Evolutionary conservation across 2,329 filamentous ascomycete genomes (phyloP).

Genomic region (Phoma sp.): DNA sequence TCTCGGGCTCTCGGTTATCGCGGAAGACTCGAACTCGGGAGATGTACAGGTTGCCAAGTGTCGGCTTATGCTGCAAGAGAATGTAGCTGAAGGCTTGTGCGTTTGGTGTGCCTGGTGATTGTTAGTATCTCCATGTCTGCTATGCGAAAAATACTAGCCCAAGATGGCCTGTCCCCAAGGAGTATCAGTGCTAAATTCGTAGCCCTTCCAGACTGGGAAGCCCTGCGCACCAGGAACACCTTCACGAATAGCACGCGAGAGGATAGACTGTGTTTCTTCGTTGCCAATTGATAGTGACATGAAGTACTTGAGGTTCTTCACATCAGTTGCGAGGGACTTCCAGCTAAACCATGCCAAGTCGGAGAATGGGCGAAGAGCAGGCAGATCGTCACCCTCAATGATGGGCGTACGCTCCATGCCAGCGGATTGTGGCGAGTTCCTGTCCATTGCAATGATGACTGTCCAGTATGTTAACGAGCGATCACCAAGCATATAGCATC

Average conservation of each 20-base stretch:
- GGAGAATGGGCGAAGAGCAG: slow-evolving; percentile 2
- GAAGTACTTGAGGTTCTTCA: slow-evolving; percentile 2
- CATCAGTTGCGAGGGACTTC: neutral
- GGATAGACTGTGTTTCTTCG: neutral
- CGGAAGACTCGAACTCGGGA: slow-evolving; percentile 4
- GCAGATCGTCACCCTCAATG: slow-evolving; percentile 1
- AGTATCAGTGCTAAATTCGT: slow-evolving; percentile 1
- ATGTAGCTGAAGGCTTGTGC: slow-evolving; percentile 14
- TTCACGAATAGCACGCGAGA: slow-evolving; percentile 1
- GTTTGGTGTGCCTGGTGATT: slow-evolving; percentile 2
- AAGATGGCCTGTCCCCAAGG: slow-evolving; percentile 1
- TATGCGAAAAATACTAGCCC: neutral
- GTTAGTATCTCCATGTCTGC: neutral
- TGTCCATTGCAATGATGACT: slow-evolving; percentile 9
- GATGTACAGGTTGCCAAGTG: slow-evolving; percentile 8
- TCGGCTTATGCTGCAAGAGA: slow-evolving; percentile 7
- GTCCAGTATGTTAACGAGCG: neutral
- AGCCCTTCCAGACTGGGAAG: slow-evolving; percentile 4
- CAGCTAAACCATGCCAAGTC: slow-evolving; percentile 8
- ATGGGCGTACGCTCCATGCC: neutral
- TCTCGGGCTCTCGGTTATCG: neutral
- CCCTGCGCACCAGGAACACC: neutral
- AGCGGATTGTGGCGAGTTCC: neutral
- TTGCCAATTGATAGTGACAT: slow-evolving; percentile 9
- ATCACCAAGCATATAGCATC: no score